Evolutionary conservation across 2,329 filamentous ascomycete genomes (phyloP), one percentile per base, ranked within the genome.

Genomic region (Penicillium sp.): DNA sequence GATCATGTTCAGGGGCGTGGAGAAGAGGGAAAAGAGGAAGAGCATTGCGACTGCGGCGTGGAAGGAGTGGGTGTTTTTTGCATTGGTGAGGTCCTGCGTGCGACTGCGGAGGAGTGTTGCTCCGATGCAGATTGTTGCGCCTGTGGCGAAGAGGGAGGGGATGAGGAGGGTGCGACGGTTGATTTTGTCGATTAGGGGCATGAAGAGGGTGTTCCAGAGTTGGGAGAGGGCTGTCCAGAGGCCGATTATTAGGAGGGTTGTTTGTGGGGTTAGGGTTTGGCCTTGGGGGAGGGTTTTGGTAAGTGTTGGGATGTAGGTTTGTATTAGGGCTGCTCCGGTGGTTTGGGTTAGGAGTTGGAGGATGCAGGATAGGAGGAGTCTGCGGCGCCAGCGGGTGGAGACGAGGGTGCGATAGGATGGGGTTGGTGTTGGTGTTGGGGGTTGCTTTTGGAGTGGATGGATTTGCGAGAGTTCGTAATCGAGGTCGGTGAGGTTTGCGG

Each of bases 191-290:
- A 78, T 60, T 35, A 75, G 61, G 29, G 64, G 61, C 50, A 79
- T 70, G 41, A 75, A 75, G 5, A 77, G 56, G 1, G 72, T 75
- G 52, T 75, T 75, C 69, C 74, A 78, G 18, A 76, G 61, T 27
- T 74, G 74, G 0, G 75, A 74, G 7, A 80, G 66, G 1, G 75
- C 74, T 19, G 76, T 76, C 56, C 71, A 76, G 53, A 79, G 72
- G 3, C 76, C 77, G 52, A 77, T 74, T 40, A 79, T 76, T 66
- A 79, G 72, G 3, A 79, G 69, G 0, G 75, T 75, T 1, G 68
- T 74, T 7, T 70, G 69, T 0, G 68, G 73, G 2, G 64, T 61
- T n/a, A n/a, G n/a, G n/a, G n/a, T n/a, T n/a, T n/a, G n/a, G n/a
- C n/a, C n/a, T 35, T 79, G 72, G 6, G 74, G 74, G 0, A 78